A percentile compares a stretch with the other conserved stretches of the same genome.
phyloP scores from a whole-genome alignment of 1,284 basidiomycete species.

The Porphyrellus sp. region DNA sequence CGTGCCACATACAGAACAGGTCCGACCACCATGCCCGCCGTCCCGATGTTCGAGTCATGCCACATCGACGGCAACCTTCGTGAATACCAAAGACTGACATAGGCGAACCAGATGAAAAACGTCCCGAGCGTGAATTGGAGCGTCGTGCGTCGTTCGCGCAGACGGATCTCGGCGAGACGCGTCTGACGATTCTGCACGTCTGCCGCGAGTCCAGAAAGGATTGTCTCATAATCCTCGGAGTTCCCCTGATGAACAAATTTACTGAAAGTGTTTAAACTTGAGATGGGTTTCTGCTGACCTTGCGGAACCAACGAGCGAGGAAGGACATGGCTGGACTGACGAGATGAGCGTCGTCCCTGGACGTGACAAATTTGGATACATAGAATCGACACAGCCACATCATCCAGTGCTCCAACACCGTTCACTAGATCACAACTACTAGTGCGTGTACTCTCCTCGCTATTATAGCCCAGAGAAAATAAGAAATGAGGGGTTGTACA shows the following conservation, averaged over 20 bases:
- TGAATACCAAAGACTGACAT: constrained; percentile 82
- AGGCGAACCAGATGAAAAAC: constrained; percentile 75
- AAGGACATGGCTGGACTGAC: constrained; percentile 25
- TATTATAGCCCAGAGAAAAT: no score
- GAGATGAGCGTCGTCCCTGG: neutral
- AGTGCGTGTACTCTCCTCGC: no score
- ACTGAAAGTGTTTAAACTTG: neutral
- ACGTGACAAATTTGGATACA: constrained; percentile 17
- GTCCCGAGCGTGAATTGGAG: constrained; percentile 83
- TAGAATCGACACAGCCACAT: constrained; percentile 25
- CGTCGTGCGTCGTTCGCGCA: constrained; percentile 80
- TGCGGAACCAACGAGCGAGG: constrained; percentile 30
- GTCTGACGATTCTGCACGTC: constrained; percentile 75
- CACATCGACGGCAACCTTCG: constrained; percentile 50
- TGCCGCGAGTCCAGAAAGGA: constrained; percentile 60
- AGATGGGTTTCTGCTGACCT: constrained; percentile 19
- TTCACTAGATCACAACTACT: no score
- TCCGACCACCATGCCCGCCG: constrained; percentile 61
- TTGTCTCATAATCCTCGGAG: constrained; percentile 66
- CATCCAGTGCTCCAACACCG: no score
- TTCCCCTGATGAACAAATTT: constrained; percentile 10
- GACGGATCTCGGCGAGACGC: constrained; percentile 82
- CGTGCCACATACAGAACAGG: constrained; percentile 70
- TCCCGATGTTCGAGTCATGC: constrained; percentile 42
- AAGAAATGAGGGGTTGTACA: no score